Conservation (phyloP, 2,329 filamentous ascomycete species). For the Coniochaeta ligniaria region DNA sequence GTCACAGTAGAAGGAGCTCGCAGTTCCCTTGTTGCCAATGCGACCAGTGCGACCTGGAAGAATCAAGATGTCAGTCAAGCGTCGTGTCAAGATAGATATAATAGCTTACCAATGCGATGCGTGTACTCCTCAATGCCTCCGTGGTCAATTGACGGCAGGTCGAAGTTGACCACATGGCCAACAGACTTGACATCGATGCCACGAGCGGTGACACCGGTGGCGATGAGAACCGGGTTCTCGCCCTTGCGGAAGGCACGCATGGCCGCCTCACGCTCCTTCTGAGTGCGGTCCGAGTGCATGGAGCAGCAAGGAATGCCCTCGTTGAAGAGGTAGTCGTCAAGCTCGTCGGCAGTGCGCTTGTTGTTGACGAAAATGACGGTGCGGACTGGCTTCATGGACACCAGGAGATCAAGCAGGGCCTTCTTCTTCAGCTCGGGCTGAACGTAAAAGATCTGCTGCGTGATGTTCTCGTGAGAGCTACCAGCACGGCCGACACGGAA, state of each 20-base stretch:
- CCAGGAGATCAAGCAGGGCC: slow-evolving; percentile 65
- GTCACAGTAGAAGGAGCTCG: slow-evolving; percentile 84
- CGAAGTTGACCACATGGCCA: slow-evolving; percentile 89
- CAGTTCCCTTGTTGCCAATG: slow-evolving; percentile 79
- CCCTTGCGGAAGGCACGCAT: slow-evolving; percentile 78
- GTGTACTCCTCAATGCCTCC: slow-evolving; percentile 93
- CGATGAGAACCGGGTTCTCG: slow-evolving; percentile 69
- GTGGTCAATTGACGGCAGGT: slow-evolving; percentile 65
- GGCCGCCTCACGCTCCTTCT: slow-evolving; percentile 86
- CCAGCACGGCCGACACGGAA: slow-evolving; percentile 85
- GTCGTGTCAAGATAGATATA: neutral
- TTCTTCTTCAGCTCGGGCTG: slow-evolving; percentile 61
- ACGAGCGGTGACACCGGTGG: slow-evolving; percentile 80
- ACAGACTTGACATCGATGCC: slow-evolving; percentile 86
- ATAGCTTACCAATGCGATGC: slow-evolving; percentile 75
- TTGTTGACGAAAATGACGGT: slow-evolving; percentile 89
- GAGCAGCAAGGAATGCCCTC: slow-evolving; percentile 73
- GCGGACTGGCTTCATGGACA: slow-evolving; percentile 61
- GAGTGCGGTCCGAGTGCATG: slow-evolving; percentile 81
- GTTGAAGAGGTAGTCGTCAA: slow-evolving; percentile 87
- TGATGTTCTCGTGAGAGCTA: slow-evolving; percentile 74
- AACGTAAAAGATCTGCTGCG: slow-evolving; percentile 65
- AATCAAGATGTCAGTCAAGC: neutral
- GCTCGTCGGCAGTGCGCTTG: slow-evolving; percentile 68
- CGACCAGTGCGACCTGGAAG: slow-evolving; percentile 81